Conservation (phyloP, 306 rosid species). For the Quercus engelmannii region DNA sequence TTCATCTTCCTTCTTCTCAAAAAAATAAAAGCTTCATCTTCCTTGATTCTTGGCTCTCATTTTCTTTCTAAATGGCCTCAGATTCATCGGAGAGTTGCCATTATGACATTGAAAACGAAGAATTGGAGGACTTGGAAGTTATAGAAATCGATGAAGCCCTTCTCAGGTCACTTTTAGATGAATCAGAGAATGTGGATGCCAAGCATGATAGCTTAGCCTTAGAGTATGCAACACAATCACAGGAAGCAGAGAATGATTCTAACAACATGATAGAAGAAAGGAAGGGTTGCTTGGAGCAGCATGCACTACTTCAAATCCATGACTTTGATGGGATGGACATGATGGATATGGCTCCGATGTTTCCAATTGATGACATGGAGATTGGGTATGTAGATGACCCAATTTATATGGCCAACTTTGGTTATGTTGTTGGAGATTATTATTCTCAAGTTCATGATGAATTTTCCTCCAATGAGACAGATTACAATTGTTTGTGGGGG, state of each 20-base stretch:
- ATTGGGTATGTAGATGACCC: slow-evolving; percentile 41
- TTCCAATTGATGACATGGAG: slow-evolving; percentile 18
- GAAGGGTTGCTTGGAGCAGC: slow-evolving; percentile 13
- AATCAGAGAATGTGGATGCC: slow-evolving; percentile 22
- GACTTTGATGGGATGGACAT: slow-evolving; percentile 35
- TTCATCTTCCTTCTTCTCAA: slow-evolving; percentile 4
- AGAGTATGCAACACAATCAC: slow-evolving; percentile 4
- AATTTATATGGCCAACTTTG: slow-evolving; percentile 37
- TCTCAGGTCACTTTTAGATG: slow-evolving; percentile 55
- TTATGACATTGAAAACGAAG: slow-evolving; percentile 25
- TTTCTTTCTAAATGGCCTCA: slow-evolving; percentile 33
- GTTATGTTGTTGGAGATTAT: neutral
- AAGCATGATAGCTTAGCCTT: neutral
- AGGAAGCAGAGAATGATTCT: neutral
- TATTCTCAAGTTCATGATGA: too few species aligned
- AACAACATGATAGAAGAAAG: neutral
- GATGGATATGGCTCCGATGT: slow-evolving; percentile 30
- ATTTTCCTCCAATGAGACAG: too few species aligned
- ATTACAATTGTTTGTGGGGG: too few species aligned
- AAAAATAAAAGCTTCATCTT: neutral
- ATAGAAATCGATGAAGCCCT: slow-evolving; percentile 56
- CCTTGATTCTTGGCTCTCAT: neutral
- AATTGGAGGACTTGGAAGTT: slow-evolving; percentile 48
- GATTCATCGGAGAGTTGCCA: slow-evolving; percentile 1
- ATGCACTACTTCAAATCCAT: neutral